Percentiles rank a stretch among this genome's conserved stretches.
Conservation (phyloP, 495 filamentous ascomycete species). For the Lasiosphaeria hispida region DNA sequence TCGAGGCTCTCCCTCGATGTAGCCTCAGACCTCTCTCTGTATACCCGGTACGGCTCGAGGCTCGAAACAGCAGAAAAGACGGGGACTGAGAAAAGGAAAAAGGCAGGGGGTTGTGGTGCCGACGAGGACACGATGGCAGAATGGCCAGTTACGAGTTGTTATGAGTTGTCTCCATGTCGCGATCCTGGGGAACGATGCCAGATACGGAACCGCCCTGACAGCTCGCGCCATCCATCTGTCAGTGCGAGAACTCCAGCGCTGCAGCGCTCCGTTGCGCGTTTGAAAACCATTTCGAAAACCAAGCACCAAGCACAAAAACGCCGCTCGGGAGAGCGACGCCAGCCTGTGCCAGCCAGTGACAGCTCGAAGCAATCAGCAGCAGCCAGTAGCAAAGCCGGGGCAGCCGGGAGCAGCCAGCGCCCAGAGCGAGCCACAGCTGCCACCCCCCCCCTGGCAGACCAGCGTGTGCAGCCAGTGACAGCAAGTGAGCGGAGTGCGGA, state of each 20-base stretch:
- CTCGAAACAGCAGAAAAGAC: too few species aligned
- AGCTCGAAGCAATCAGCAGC: neutral
- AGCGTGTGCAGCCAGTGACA: too few species aligned
- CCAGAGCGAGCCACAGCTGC: neutral
- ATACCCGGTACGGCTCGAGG: too few species aligned
- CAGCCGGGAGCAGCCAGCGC: slow-evolving; percentile 6
- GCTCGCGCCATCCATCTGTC: slow-evolving; percentile 3
- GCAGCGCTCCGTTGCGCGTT: neutral
- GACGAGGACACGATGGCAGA: too few species aligned
- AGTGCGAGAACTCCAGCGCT: neutral
- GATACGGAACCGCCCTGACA: slow-evolving; percentile 1
- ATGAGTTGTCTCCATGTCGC: too few species aligned
- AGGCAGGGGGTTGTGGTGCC: neutral
- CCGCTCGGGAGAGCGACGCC: neutral
- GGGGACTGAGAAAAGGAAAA: neutral
- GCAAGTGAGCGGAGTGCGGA: too few species aligned
- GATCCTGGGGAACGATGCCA: neutral
- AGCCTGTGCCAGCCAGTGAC: neutral
- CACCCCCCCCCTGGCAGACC: too few species aligned
- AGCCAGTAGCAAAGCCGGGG: neutral
- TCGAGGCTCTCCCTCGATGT: too few species aligned
- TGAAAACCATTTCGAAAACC: neutral
- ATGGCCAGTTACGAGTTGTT: too few species aligned
- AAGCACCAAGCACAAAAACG: too few species aligned
- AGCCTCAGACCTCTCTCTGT: too few species aligned